A percentile compares a stretch with the other conserved stretches of the same genome.
Evolutionary conservation across 1,284 basidiomycete genomes (phyloP).

Genomic region (Cutaneotrichosporon curvatum): DNA sequence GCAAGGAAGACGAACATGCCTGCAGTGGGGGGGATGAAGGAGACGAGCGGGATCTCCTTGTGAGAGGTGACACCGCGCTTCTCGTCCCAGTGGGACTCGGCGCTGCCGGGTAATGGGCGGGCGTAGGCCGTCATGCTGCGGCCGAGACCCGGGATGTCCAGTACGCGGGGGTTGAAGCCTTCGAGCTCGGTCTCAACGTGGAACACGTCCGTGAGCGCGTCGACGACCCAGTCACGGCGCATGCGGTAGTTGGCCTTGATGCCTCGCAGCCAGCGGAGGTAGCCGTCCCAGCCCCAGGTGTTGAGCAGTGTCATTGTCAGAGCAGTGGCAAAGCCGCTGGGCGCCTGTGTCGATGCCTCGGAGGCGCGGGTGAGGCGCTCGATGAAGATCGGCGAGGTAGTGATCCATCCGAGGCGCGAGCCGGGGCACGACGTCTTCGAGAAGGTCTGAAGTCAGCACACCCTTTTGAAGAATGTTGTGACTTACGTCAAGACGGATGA

Average conservation of each 20-base stretch:
- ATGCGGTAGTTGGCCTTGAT: constrained; percentile 45
- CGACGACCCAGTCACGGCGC: constrained; percentile 45
- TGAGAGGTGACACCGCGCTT: constrained; percentile 42
- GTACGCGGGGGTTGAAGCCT: constrained; percentile 15
- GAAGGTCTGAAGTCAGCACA: constrained; percentile 50
- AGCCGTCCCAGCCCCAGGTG: constrained; percentile 62
- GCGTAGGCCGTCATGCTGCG: constrained; percentile 20
- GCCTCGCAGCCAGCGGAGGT: constrained; percentile 67
- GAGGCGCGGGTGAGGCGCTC: constrained; percentile 68
- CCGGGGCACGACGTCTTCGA: constrained; percentile 76
- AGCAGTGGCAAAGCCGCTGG: constrained; percentile 60
- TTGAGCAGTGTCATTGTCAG: constrained; percentile 59
- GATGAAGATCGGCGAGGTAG: constrained; percentile 50
- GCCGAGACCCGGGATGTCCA: constrained; percentile 15
- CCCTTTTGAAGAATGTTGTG: background rate
- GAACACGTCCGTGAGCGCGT: constrained; percentile 43
- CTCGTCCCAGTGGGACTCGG: constrained; percentile 41
- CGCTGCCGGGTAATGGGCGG: constrained; percentile 3
- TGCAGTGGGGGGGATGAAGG: constrained; percentile 60
- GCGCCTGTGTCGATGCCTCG: constrained; percentile 64
- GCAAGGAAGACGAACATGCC: constrained; percentile 54
- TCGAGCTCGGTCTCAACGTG: constrained; percentile 38
- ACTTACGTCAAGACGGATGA: constrained; percentile 47
- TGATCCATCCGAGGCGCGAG: constrained; percentile 70
- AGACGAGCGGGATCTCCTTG: constrained; percentile 49